Conservation (phyloP, 768 basidiomycete genomes). For the Solioccasus polychromus region DNA sequence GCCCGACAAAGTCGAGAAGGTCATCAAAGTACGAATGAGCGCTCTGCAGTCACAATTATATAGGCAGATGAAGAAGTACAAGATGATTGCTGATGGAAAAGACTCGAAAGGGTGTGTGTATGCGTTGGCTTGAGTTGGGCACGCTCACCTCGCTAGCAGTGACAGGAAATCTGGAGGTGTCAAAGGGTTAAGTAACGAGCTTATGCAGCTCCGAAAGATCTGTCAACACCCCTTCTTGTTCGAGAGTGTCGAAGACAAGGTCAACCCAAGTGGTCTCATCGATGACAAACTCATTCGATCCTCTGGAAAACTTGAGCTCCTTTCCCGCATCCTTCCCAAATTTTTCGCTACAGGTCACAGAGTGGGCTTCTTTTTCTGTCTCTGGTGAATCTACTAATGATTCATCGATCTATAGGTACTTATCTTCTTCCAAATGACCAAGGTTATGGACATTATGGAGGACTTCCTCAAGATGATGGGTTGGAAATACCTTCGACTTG, state of each 20-base stretch:
- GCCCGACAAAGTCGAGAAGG: constrained; percentile 97
- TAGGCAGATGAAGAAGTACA: constrained; percentile 97
- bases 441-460: constrained; percentile 98
- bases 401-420: constrained; percentile 59
- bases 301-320: constrained; percentile 91
- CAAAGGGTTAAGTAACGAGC: constrained; percentile 88
- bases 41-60: constrained; percentile 89
- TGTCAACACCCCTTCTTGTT: constrained; percentile 98
- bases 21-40: constrained; percentile 95
- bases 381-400: background rate
- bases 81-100: constrained; percentile 89
- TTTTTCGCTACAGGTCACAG: constrained; percentile 91
- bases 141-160: constrained; percentile 2
- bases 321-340: constrained; percentile 90
- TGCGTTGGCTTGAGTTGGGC: background rate
- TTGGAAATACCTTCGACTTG: constrained; percentile 88
- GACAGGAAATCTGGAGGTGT: constrained; percentile 71
- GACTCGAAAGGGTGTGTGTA: constrained; percentile 65
- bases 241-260: constrained; percentile 90
- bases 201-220: constrained; percentile 98
- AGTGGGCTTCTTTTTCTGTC: constrained; percentile 38
- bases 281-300: constrained; percentile 84
- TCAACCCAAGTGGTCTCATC: constrained; percentile 78
- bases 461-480: constrained; percentile 88
- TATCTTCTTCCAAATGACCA: constrained; percentile 99